phyloP scores from a whole-genome alignment of 805 yeast species.

The Metschnikowia lachancei region DNA sequence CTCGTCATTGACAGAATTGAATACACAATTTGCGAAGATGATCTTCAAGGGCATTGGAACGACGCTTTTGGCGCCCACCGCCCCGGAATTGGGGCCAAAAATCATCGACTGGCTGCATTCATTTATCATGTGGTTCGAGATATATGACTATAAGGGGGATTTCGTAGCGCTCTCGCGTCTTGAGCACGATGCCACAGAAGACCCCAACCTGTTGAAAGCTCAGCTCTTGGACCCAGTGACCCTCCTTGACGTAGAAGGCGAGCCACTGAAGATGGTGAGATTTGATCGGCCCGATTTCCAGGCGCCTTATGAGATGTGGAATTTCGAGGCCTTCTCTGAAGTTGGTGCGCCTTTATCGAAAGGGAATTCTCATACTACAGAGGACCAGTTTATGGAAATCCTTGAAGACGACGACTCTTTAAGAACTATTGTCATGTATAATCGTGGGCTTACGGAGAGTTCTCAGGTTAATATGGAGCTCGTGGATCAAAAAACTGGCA shows the following conservation, averaged over 20 bases:
- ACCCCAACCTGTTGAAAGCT: constrained; percentile 18
- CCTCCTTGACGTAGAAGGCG: constrained; percentile 33
- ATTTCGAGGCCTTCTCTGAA: constrained; percentile 23
- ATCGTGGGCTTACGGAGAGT: constrained; percentile 10
- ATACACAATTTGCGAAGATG: constrained; percentile 22
- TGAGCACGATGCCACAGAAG: constrained; percentile 23
- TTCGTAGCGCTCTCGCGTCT: constrained; percentile 28
- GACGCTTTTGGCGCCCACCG: constrained; percentile 28
- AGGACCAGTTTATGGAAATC: neutral
- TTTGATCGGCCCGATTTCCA: constrained; percentile 19
- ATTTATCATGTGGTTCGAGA: constrained; percentile 37
- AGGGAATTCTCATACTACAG: no score
- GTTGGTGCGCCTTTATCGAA: constrained; percentile 4
- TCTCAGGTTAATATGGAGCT: constrained; percentile 10
- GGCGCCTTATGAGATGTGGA: constrained; percentile 28
- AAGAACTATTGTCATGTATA: constrained; percentile 8
- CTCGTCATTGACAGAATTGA: constrained; percentile 17
- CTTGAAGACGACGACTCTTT: neutral
- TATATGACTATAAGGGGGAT: constrained; percentile 34
- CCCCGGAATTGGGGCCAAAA: neutral
- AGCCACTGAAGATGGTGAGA: constrained; percentile 17
- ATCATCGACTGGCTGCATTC: constrained; percentile 15
- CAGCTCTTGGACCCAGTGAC: constrained; percentile 32
- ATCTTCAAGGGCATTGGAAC: constrained; percentile 24
- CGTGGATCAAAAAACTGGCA: constrained; percentile 8